A percentile compares a stretch with the other conserved stretches of the same genome.
These are phyloP conservation scores for Paramyrothecium sp. DNA, from an alignment of 2,329 filamentous ascomycete genomes.

Conservation along the genomic window DNA sequence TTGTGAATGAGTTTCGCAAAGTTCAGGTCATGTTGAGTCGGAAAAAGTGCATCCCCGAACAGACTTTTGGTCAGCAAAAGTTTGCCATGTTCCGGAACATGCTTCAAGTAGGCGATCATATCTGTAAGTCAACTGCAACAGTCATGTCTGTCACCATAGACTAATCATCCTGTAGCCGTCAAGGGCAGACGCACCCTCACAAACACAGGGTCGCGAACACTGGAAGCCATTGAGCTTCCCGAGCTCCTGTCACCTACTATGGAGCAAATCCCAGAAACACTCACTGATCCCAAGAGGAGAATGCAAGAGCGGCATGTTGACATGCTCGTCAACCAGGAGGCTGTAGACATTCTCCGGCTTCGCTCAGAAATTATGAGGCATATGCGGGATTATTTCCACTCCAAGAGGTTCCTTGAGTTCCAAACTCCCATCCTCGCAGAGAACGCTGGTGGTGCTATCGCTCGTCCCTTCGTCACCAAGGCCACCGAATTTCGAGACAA, in stretches of 20 bases:
- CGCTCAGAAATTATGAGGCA: conserved; percentile 72
- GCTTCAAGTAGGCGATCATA: conserved; percentile 78
- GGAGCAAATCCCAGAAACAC: conserved; percentile 70
- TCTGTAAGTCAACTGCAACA: conserved; percentile 55
- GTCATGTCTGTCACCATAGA: conserved; percentile 12
- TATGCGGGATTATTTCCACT: conserved; percentile 71
- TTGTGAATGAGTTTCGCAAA: conserved; percentile 69
- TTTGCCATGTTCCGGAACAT: conserved; percentile 64
- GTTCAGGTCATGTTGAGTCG: conserved; percentile 78
- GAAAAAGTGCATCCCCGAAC: conserved; percentile 39
- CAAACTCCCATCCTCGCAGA: conserved; percentile 85
- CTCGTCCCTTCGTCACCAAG: conserved; percentile 79
- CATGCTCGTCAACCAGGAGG: conserved; percentile 71
- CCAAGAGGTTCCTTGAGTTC: conserved; percentile 77
- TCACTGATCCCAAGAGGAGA: conserved; percentile 70
- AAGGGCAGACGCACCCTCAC: conserved; percentile 70
- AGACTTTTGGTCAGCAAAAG: conserved; percentile 32
- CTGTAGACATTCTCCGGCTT: conserved; percentile 68
- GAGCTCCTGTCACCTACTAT: conserved; percentile 73
- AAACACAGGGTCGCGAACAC: conserved; percentile 70
- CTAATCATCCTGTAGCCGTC: conserved; percentile 51
- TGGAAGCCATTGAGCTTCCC: conserved; percentile 68
- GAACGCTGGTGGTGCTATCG: conserved; percentile 81
- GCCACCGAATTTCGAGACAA: conserved; percentile 74
- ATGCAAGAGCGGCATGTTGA: conserved; percentile 82